Conservation (phyloP, 768 basidiomycete genomes). For the Rubroboletus satanas region DNA sequence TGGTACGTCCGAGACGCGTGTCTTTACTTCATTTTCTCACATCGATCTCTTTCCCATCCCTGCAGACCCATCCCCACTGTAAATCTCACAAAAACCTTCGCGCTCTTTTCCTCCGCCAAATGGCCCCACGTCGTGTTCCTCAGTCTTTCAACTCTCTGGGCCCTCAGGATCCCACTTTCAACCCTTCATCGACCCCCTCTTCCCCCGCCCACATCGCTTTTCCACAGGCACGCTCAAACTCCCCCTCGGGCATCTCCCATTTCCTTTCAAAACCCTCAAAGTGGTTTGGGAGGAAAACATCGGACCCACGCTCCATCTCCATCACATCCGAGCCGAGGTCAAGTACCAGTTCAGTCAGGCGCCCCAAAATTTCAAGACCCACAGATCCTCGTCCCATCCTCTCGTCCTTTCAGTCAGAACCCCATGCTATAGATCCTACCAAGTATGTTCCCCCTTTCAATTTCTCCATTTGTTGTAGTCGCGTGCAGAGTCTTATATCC, state of each 20-base stretch:
- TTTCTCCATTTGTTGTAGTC: slow-evolving; percentile 3
- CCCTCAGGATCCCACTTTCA: slow-evolving; percentile 31
- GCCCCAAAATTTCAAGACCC: slow-evolving; percentile 80
- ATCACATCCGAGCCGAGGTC: slow-evolving; percentile 44
- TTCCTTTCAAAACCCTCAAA: slow-evolving; percentile 65
- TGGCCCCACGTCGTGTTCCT: slow-evolving; percentile 50
- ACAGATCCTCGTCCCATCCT: slow-evolving; percentile 79
- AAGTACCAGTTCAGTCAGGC: slow-evolving; percentile 49
- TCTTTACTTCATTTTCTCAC: not conserved
- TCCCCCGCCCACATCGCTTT: slow-evolving; percentile 37
- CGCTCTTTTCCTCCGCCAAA: slow-evolving; percentile 23
- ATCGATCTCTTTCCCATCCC: not conserved
- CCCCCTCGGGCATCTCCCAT: slow-evolving; percentile 61
- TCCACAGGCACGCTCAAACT: slow-evolving; percentile 52
- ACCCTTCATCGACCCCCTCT: slow-evolving; percentile 22
- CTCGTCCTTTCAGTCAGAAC: slow-evolving; percentile 41
- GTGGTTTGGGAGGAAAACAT: slow-evolving; percentile 67
- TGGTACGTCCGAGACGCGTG: slow-evolving; percentile 14
- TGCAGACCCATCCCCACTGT: not conserved
- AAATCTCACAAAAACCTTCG: slow-evolving; percentile 6
- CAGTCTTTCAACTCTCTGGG: slow-evolving; percentile 39
- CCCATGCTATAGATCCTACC: slow-evolving; percentile 45
- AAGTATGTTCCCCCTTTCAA: slow-evolving; percentile 41
- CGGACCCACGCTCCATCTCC: slow-evolving; percentile 45
- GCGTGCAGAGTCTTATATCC: not conserved